Evolutionary conservation across 768 basidiomycete species (phyloP), one percentile per base, ranked within the genome.

Genomic region (Xanthoconium stramineum): DNA sequence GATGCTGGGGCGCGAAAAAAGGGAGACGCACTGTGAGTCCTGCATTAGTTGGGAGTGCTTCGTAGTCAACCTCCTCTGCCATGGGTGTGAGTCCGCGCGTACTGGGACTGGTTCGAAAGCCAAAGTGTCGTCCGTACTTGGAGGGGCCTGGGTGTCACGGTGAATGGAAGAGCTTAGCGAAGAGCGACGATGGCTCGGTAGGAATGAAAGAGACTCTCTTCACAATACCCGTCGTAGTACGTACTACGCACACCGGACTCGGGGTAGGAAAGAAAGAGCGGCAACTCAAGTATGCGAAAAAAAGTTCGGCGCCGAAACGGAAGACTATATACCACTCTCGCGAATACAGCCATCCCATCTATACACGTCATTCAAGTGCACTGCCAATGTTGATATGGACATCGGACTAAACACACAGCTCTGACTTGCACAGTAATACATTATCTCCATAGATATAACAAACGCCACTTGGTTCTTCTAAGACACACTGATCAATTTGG

Each of bases 21-120:
- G 45, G 48, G 47, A 46, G 50, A 50, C 64, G 63, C 65, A 90
- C 89, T 28, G 83, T 84, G 64, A 94, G 81, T 46, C 91, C 88
- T 39, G 89, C 86, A 74, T 91, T 91, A 9, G 84, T 80, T 52
- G 89, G 86, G 49, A 88, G 70, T 52, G 74, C 79, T 71, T 89
- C 87, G 67, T 86, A 85, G 52, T 86, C 86, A 28, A 79, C 78
- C 60, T 82, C 76, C 38, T 72, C 75, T 39, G 76, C 71, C 67
- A 75, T 75, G 52, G 59, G 53, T 61, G 44, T 29, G 57, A 65
- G 43, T 32, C 47, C 50, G 58, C 15, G 50, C 59, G 46, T 54
- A 17, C 38, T 42, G 48, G 40, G 39, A 45, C 47, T 43, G 53
- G 20, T 48, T 55, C 56, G 45, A 53, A 47, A 35, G 56, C 47